These are phyloP conservation scores for Starmera pachycereana DNA, from an alignment of 805 yeast genomes.

Conservation along the genomic window DNA sequence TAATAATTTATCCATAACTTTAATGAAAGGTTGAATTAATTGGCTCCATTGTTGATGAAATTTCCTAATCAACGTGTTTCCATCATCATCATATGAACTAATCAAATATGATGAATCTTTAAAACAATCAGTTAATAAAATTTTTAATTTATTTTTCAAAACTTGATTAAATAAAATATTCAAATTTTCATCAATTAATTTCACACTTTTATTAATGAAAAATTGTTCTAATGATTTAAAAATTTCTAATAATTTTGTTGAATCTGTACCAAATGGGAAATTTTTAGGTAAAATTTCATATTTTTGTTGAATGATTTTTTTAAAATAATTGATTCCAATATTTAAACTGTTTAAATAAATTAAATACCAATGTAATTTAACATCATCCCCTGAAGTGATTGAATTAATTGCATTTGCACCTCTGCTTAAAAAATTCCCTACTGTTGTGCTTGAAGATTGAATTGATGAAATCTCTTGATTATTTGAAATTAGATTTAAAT, in stretches of 20 bases:
- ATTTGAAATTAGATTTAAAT: constrained; percentile 8
- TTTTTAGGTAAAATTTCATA: constrained; percentile 22
- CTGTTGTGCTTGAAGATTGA: constrained; percentile 9
- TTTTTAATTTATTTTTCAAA: constrained; percentile 32
- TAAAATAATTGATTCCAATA: constrained; percentile 47
- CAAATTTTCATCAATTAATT: constrained; percentile 27
- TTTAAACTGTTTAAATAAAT: constrained; percentile 66
- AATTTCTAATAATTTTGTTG: constrained; percentile 17
- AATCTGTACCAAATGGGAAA: constrained; percentile 29
- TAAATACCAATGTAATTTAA: constrained; percentile 48
- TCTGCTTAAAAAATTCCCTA: constrained; percentile 28
- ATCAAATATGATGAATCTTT: constrained; percentile 17
- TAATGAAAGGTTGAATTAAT: constrained; percentile 54
- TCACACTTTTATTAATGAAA: constrained; percentile 18
- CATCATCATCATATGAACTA: constrained; percentile 23
- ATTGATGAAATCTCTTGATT: constrained; percentile 1
- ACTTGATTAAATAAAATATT: constrained; percentile 37
- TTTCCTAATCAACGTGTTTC: constrained; percentile 26
- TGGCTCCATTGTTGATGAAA: constrained; percentile 59
- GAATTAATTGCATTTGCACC: constrained; percentile 34
- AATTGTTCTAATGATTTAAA: constrained; percentile 16
- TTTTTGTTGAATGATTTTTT: constrained; percentile 24
- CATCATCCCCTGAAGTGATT: constrained; percentile 30
- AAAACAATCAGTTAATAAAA: constrained; percentile 33
- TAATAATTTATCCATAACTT: constrained; percentile 43